phyloP scores from a whole-genome alignment of 192 early-diverging fungal species.

The Linnemannia elongata region DNA sequence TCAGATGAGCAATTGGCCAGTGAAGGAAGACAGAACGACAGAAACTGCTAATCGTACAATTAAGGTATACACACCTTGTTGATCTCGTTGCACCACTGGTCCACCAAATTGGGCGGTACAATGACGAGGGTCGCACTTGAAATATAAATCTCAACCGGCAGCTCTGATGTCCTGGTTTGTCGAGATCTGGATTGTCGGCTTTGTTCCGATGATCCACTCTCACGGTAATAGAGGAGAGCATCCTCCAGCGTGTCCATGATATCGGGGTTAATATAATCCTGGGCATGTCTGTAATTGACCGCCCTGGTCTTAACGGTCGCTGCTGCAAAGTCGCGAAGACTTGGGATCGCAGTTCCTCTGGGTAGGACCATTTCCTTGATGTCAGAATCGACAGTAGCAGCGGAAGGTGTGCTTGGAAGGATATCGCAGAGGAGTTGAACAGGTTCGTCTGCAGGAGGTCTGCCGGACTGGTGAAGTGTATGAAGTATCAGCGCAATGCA shows the following conservation, averaged over 20 bases:
- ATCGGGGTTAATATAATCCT: constrained; percentile 56
- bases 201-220: constrained; percentile 33
- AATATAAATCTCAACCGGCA: constrained; percentile 66
- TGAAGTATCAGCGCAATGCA: constrained; percentile 75
- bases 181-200: constrained; percentile 13
- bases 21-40: no score
- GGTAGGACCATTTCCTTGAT: background rate
- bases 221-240: constrained; percentile 69
- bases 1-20: background rate
- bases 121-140: constrained; percentile 79
- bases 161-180: background rate
- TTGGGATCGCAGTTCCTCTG: constrained; percentile 10
- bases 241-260: constrained; percentile 52
- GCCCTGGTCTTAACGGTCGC: constrained; percentile 59
- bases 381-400: background rate
- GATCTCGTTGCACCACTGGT: constrained; percentile 85
- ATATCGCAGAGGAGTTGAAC: constrained; percentile 54
- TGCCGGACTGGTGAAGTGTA: constrained; percentile 71
- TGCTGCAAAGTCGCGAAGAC: constrained; percentile 62
- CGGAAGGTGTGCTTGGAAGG: constrained; percentile 40
- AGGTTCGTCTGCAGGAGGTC: constrained; percentile 57
- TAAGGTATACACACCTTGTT: constrained; percentile 69
- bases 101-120: constrained; percentile 61
- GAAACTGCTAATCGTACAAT: constrained; percentile 29
- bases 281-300: constrained; percentile 58